Evolutionary conservation across 129 eudicot genomes (phyloP).

Genomic region (Lactuca sativa): DNA sequence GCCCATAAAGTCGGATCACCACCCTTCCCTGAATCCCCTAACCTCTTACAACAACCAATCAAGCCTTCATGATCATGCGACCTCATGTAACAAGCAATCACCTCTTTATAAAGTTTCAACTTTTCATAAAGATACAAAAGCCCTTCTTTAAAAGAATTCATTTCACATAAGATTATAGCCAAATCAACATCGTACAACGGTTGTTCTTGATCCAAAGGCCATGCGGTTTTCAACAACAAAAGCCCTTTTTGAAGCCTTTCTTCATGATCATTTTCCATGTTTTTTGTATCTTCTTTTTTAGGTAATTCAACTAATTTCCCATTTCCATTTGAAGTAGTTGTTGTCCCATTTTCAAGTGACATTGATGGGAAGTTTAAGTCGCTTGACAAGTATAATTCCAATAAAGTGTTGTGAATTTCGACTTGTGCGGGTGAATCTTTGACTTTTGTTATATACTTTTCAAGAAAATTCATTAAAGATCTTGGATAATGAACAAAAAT

Average conservation of each 20-base stretch:
- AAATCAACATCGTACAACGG: slow-evolving; percentile 90
- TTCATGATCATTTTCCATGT: slow-evolving; percentile 43
- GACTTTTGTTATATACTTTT: slow-evolving; percentile 73
- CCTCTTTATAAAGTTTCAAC: slow-evolving; percentile 93
- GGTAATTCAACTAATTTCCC: background rate
- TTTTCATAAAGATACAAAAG: slow-evolving; percentile 85
- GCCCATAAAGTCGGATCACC: slow-evolving; percentile 96
- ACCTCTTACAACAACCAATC: slow-evolving; percentile 95
- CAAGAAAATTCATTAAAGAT: slow-evolving; percentile 91
- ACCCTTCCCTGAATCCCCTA: slow-evolving; percentile 89
- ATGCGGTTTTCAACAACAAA: slow-evolving; percentile 72
- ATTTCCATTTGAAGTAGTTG: slow-evolving; percentile 49
- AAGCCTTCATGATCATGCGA: slow-evolving; percentile 93
- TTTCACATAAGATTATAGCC: slow-evolving; percentile 87
- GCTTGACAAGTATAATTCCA: slow-evolving; percentile 82
- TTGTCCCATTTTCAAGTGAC: slow-evolving; percentile 26
- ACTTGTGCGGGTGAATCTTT: slow-evolving; percentile 96
- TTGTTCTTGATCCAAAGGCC: slow-evolving; percentile 91
- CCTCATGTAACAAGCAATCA: slow-evolving; percentile 97
- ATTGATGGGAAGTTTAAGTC: slow-evolving; percentile 73
- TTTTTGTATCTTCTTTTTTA: slow-evolving; percentile 32
- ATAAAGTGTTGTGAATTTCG: slow-evolving; percentile 90
- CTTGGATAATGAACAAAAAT: slow-evolving; percentile 86
- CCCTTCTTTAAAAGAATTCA: slow-evolving; percentile 84
- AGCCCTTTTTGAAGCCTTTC: slow-evolving; percentile 79